Conservation (phyloP, 345 rosid genomes). For the Physaria fendleri region DNA sequence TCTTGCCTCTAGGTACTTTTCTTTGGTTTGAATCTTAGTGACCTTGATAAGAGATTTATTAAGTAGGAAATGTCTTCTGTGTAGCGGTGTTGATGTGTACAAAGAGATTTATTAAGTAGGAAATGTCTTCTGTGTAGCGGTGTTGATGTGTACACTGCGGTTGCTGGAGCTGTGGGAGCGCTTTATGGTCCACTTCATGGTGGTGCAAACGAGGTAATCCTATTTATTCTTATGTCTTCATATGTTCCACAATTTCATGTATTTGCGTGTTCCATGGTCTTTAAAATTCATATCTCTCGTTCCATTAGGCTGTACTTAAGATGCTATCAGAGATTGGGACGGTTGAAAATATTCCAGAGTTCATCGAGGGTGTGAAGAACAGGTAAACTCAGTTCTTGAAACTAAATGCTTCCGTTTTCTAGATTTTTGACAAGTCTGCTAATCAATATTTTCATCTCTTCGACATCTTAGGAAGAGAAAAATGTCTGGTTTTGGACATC, state of each 20-base stretch:
- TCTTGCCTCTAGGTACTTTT: conserved; percentile 83
- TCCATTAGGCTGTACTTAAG: conserved; percentile 89
- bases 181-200: conserved; percentile 98
- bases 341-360: conserved; percentile 88
- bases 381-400: conserved; percentile 37
- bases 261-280: background rate
- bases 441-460: background rate
- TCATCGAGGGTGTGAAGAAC: conserved; percentile 92
- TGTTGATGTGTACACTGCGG: conserved; percentile 87
- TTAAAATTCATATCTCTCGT: conserved; percentile 9
- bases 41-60: background rate
- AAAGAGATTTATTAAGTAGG: background rate
- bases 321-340: conserved; percentile 86
- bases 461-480: conserved; percentile 61
- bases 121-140: conserved; percentile 47
- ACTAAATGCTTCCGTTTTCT: background rate
- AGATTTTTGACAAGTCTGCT: background rate
- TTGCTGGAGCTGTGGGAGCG: conserved; percentile 97
- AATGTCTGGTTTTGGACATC: conserved; percentile 99
- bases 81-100: no score
- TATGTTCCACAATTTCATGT: background rate
- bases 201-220: conserved; percentile 86
- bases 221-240: background rate
- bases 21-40: conserved; percentile 3
- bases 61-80: background rate